Percentiles rank a stretch among this genome's conserved stretches.
Evolutionary conservation across 2,329 filamentous ascomycete species (phyloP).

Genomic region (Zasmidium angulare): DNA sequence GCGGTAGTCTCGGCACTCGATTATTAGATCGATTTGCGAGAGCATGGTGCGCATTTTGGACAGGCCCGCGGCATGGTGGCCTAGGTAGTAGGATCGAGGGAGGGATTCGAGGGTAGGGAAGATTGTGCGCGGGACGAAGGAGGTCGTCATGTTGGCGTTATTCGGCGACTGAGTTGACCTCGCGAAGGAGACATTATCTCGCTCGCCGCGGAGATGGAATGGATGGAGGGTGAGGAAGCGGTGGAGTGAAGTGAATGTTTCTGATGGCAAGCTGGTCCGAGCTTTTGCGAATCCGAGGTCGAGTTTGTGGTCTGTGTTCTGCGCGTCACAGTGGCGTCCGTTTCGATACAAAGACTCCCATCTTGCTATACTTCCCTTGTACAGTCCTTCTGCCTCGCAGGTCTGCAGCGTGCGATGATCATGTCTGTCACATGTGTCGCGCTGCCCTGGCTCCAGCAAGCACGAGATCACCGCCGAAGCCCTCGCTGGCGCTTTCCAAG

Average conservation of each 20-base stretch:
- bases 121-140: slow-evolving; percentile 70
- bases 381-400: neutral
- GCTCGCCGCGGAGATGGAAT: neutral
- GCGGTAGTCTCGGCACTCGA: slow-evolving; percentile 93
- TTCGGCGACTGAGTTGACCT: slow-evolving; percentile 4
- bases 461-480: neutral
- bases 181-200: slow-evolving; percentile 21
- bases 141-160: slow-evolving; percentile 31
- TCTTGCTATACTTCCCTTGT: neutral
- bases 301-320: too few relatives aligned
- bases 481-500: neutral
- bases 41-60: slow-evolving; percentile 79
- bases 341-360: neutral
- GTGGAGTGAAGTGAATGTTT: neutral
- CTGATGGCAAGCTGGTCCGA: neutral
- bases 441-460: neutral
- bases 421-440: neutral
- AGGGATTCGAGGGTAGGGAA: slow-evolving; percentile 76
- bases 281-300: neutral
- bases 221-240: neutral
- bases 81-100: slow-evolving; percentile 87
- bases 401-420: neutral
- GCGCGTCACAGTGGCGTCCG: neutral
- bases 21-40: slow-evolving; percentile 77
- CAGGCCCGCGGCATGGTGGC: slow-evolving; percentile 83